Evolutionary conservation across 306 rosid genomes (phyloP).

Genomic region (Begonia masoniana): DNA sequence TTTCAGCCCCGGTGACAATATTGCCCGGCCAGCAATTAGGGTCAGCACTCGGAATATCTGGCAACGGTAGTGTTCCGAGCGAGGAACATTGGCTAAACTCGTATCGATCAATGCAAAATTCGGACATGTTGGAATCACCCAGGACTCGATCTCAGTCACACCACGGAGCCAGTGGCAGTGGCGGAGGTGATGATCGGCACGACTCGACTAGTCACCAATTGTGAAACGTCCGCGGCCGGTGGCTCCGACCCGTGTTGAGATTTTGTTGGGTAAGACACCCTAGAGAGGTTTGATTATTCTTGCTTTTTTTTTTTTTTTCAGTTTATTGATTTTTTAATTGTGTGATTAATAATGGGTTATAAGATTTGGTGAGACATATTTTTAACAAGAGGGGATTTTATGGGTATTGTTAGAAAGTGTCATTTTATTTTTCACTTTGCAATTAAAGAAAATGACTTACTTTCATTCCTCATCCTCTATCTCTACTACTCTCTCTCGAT

Average conservation of each 20-base stretch:
- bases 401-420: constrained; percentile 2
- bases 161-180: constrained; percentile 27
- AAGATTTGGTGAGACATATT: background rate
- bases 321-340: constrained; percentile 30
- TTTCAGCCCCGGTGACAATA: constrained; percentile 56
- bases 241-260: constrained; percentile 38
- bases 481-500: too few relatives aligned
- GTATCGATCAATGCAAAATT: constrained; percentile 32
- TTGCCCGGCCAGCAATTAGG: constrained; percentile 57
- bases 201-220: constrained; percentile 29
- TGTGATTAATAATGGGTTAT: constrained; percentile 19
- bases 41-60: constrained; percentile 4
- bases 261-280: constrained; percentile 58
- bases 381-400: constrained; percentile 17
- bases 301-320: constrained; percentile 16
- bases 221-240: background rate
- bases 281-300: constrained; percentile 71
- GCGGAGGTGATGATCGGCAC: constrained; percentile 32
- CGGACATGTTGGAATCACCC: constrained; percentile 39
- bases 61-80: constrained; percentile 15
- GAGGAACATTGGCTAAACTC: constrained; percentile 62
- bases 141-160: constrained; percentile 50
- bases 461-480: too few relatives aligned
- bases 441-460: too few relatives aligned
- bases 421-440: constrained; percentile 12